These are phyloP conservation scores for Anthoceros angustus DNA, from an alignment of 225 moss, liverwort and hornwort species.

Conservation along the genomic window DNA sequence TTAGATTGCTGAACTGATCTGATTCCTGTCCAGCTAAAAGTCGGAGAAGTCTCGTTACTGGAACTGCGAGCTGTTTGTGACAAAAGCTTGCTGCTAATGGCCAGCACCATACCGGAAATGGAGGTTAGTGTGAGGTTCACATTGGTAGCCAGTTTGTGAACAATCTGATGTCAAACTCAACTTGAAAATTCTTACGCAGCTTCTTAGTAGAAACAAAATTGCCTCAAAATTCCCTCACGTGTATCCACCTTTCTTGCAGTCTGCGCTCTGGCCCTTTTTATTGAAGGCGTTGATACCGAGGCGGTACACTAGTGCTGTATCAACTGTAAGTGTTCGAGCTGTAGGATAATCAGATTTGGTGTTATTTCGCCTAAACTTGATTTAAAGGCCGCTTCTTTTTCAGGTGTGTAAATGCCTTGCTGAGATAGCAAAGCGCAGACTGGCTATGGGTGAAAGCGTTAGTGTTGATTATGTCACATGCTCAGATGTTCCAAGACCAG, in stretches of 20 bases:
- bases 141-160: not conserved
- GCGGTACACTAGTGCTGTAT: slow-evolving; percentile 41
- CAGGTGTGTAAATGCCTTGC: slow-evolving; percentile 53
- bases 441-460: slow-evolving; percentile 30
- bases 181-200: not conserved
- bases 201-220: no score
- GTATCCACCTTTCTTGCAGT: slow-evolving; percentile 21
- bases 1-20: slow-evolving; percentile 8
- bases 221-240: no score
- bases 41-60: slow-evolving; percentile 81
- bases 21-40: slow-evolving; percentile 45
- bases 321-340: slow-evolving; percentile 24
- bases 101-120: slow-evolving; percentile 60
- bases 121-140: slow-evolving; percentile 37
- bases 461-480: slow-evolving; percentile 37
- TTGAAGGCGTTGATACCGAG: slow-evolving; percentile 36
- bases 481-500: slow-evolving; percentile 41
- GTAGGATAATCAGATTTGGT: not conserved
- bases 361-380: not conserved
- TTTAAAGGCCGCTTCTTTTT: slow-evolving; percentile 1
- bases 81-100: slow-evolving; percentile 44
- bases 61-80: slow-evolving; percentile 77
- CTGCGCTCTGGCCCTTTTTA: slow-evolving; percentile 42
- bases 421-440: slow-evolving; percentile 34
- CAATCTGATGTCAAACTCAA: not conserved